Base-by-base conservation (phyloP, 1,284 basidiomycete genomes). In the Athelia sp. region DNA sequence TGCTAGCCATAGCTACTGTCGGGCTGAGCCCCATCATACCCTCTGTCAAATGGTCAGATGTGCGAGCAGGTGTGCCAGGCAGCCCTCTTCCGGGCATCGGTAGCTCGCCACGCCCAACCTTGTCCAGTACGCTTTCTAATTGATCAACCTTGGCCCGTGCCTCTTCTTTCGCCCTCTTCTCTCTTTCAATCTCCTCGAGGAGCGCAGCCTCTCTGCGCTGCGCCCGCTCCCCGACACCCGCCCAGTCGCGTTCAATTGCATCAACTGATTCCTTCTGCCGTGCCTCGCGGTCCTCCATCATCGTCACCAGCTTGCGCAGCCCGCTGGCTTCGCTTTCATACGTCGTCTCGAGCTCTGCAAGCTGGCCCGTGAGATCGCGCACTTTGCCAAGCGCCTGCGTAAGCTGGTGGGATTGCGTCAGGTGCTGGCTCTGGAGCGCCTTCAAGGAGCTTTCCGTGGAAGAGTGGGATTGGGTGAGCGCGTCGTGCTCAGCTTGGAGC, bases 231-330 rank as follows among this genome's bases (percentile, higher is more conserved):
- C 83, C 78, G 4, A 91, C 77, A 14, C 72, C 74, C 26, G 84
- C 82, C 81, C 86, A 93, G 55, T 93, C 86, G 45, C 70, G 73
- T 65, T 94, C 91, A 52, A 95, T 82, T 43, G 74, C 73, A 32
- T 90, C 82, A 2, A 93, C 83, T 45, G 92, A 80, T 35, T 79
- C 76, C 66, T 87, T 87, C 14, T 87, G 78, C 55, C 92, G 83
- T 40, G 80, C 78, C 63, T 93, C 90, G 24, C 92, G 78, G 52
- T 85, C 84, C 61, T 95, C 90, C 75, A 94, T 84, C 72, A 93
- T 79, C 15, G 75, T 70, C 17, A 90, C 82, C 15, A 94, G 71
- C 35, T 90, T 74, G 50, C 81, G 79, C 56, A 93, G 71, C 14
- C 81, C 81, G 24, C 76, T 80, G 1, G 83, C 82, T 63, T 95